Base-by-base conservation (phyloP, 139 green algal genomes). In the Coelastrella sp. region DNA sequence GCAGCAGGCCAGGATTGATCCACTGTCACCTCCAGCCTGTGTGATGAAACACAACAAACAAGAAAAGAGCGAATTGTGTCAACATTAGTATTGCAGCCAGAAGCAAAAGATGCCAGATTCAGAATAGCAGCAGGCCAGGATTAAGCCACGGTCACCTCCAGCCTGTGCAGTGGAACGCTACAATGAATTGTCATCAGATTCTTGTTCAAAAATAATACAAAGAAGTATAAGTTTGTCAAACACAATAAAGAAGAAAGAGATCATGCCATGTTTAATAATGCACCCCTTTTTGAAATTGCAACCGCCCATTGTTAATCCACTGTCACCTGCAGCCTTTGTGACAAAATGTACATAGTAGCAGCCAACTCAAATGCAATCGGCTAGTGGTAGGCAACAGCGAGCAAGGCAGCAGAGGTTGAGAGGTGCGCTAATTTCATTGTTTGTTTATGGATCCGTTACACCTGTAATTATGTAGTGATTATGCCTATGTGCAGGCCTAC, bases 11-110 rank as follows among this genome's bases (percentile, higher is more conserved):
- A 87, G 7, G 82, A 87, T 65, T 87, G 82, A 35, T 78, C 82
- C 14, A 87, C 82, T 11, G 82, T 87, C 12, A 87, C 24, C 63
- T 87, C 82, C 15, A 87, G 82, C 82, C 82, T 87, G 80, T 24
- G 49, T 5, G 17, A 12, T 73, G n/a, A 25, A 86, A 60, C 59
- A 27, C 6, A 65, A 49, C n/a, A n/a, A n/a, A n/a, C n/a, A n/a
- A n/a, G n/a, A 66, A 10, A 57, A 81, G 6, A 81, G 24, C 25
- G 6, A 4, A 78, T 19, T 78, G 19, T 24, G 70, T 35, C 19
- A 7, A 57, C 1, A n/a, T 7, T 80, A 59, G 17, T 11, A 81
- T 9, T 58, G 15, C 24, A 24, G 8, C 14, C 70, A 8, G 17
- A 11, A 11, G 15, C 17, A 78, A 35, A 35, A 4, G 19, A 22